These are phyloP conservation scores for Trichosanthes cucumerina DNA, from an alignment of 306 rosid genomes.

Conservation along the genomic window DNA sequence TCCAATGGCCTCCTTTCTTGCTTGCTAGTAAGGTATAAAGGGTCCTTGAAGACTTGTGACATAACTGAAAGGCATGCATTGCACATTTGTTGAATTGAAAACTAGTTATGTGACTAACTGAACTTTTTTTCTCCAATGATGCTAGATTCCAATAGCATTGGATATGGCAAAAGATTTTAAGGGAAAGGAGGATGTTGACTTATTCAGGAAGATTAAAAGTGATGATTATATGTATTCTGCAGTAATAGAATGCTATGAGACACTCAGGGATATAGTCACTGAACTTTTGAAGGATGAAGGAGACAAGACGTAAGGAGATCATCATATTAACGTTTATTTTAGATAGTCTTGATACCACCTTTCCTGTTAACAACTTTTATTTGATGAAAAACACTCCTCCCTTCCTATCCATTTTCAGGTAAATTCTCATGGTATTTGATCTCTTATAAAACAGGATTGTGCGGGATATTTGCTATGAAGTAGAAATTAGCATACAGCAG, in stretches of 20 bases:
- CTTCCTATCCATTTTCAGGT: not conserved
- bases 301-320: slow-evolving; percentile 53
- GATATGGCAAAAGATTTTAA: slow-evolving; percentile 96
- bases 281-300: slow-evolving; percentile 38
- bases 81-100: slow-evolving; percentile 15
- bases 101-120: not conserved
- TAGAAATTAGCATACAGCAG: slow-evolving; percentile 24
- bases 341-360: not conserved
- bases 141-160: slow-evolving; percentile 91
- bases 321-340: not conserved
- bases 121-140: slow-evolving; percentile 18
- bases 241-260: slow-evolving; percentile 84
- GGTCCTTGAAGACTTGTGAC: not conserved
- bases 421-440: slow-evolving; percentile 5
- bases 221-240: slow-evolving; percentile 81
- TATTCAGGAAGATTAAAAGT: slow-evolving; percentile 55
- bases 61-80: slow-evolving; percentile 5
- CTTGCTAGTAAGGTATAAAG: slow-evolving; percentile 87
- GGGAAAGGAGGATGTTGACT: slow-evolving; percentile 61
- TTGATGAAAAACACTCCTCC: not conserved
- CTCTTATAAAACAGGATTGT: slow-evolving; percentile 44
- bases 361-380: not conserved
- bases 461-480: slow-evolving; percentile 22
- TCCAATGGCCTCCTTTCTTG: slow-evolving; percentile 99
- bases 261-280: slow-evolving; percentile 48